These are phyloP conservation scores for Neurospora crassa DNA, from an alignment of 2,329 filamentous ascomycete genomes.

Conservation along the genomic window DNA sequence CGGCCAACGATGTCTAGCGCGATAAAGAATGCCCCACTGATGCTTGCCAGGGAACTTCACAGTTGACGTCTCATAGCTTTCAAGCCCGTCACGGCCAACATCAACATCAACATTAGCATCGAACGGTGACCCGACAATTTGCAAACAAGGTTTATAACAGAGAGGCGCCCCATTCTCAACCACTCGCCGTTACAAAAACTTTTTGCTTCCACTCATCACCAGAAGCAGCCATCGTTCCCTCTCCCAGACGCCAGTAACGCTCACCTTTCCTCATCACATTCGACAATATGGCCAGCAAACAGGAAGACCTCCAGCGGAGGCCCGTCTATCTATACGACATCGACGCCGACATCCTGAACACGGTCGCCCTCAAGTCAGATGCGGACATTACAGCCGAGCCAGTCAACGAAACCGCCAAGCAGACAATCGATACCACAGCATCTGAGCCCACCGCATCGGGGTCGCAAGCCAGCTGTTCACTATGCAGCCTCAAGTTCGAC, in stretches of 20 bases:
- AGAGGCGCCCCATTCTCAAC: not conserved
- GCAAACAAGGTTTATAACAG: not conserved
- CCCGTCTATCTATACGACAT: conserved; percentile 67
- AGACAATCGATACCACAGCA: conserved; percentile 15
- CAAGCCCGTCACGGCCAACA: not conserved
- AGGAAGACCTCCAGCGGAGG: conserved; percentile 37
- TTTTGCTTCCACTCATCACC: not conserved
- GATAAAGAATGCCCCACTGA: not conserved
- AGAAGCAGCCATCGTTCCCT: not conserved
- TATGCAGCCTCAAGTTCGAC: conserved; percentile 66
- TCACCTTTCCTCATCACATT: not conserved
- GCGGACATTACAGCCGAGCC: conserved; percentile 25
- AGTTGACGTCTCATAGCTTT: not conserved
- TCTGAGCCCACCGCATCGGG: conserved; percentile 31
- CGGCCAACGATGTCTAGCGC: conserved; percentile 1
- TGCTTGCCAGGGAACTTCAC: not conserved
- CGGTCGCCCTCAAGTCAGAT: conserved; percentile 50
- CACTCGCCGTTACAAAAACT: not conserved
- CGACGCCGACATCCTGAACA: conserved; percentile 61
- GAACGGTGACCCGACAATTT: not conserved
- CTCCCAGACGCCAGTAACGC: not conserved
- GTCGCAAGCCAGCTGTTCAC: conserved; percentile 61
- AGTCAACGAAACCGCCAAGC: conserved; percentile 21
- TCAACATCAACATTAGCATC: not conserved
- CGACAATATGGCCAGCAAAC: conserved; percentile 22